phyloP scores from a whole-genome alignment of 31 red algal genomes.

The Porphyra umbilicalis region DNA sequence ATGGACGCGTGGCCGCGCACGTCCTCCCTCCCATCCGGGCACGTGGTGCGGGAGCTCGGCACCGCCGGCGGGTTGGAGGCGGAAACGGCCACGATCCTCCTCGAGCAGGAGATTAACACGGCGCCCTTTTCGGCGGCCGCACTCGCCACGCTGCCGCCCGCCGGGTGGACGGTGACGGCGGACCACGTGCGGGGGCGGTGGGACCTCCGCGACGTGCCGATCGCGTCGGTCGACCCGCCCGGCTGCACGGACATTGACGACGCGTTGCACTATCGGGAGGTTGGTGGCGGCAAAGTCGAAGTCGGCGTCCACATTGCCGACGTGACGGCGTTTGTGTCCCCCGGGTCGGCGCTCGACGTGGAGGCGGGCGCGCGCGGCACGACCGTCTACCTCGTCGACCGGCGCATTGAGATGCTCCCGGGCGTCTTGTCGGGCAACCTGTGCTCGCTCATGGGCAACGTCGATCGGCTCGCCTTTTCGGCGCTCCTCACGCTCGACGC shows the following conservation, averaged over 20 bases:
- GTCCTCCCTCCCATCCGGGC: slow-evolving; percentile 54
- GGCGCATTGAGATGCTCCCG: slow-evolving; percentile 95
- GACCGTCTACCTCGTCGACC: slow-evolving; percentile 93
- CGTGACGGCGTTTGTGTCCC: slow-evolving; percentile 82
- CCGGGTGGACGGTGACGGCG: slow-evolving; percentile 57
- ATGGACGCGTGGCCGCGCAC: slow-evolving; percentile 80
- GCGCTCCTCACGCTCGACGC: slow-evolving; percentile 67
- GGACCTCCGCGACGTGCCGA: slow-evolving; percentile 62
- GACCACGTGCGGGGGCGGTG: slow-evolving; percentile 54
- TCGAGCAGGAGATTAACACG: slow-evolving; percentile 76
- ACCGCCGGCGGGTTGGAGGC: slow-evolving; percentile 61
- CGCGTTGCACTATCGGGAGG: slow-evolving; percentile 64
- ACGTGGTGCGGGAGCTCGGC: slow-evolving; percentile 76
- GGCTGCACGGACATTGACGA: slow-evolving; percentile 97
- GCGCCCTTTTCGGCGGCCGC: slow-evolving; percentile 75
- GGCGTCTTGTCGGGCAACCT: slow-evolving; percentile 64
- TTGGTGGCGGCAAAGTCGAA: slow-evolving; percentile 42
- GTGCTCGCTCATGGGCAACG: slow-evolving; percentile 53
- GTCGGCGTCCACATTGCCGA: slow-evolving; percentile 99
- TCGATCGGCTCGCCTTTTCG: slow-evolving; percentile 84
- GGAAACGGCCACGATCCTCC: slow-evolving; percentile 79
- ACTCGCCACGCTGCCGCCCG: slow-evolving; percentile 50
- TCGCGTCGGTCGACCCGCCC: slow-evolving; percentile 87
- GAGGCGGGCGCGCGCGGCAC: slow-evolving; percentile 81
- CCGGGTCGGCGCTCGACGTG: slow-evolving; percentile 71